A percentile compares a stretch with the other conserved stretches of the same genome.
phyloP scores from a whole-genome alignment of 352 stramenopile species.

The Aphanomyces stellatus region DNA sequence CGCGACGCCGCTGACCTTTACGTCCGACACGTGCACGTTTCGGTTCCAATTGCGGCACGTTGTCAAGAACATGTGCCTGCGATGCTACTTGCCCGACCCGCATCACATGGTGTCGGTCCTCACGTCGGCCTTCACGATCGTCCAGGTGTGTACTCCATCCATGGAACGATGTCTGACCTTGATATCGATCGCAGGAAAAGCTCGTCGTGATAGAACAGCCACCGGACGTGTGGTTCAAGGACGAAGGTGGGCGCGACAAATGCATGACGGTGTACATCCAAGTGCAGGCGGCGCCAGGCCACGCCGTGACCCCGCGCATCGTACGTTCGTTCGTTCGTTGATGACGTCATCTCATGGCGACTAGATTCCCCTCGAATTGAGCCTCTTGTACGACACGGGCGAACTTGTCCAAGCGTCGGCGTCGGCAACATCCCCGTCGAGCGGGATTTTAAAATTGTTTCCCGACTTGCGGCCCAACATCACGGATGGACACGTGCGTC shows the following conservation, averaged over 20 bases:
- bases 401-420: constrained; percentile 66
- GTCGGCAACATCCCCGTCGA: constrained; percentile 3
- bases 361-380: constrained; percentile 47
- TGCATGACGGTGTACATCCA: constrained; percentile 86
- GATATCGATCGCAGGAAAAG: constrained; percentile 42
- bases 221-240: constrained; percentile 93
- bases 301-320: constrained; percentile 55
- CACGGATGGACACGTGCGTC: constrained; percentile 60
- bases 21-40: constrained; percentile 1
- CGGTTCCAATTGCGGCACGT: constrained; percentile 3
- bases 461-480: constrained; percentile 84
- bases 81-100: background rate
- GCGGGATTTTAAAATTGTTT: constrained; percentile 86
- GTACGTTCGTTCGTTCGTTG: background rate
- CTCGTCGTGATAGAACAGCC: constrained; percentile 67
- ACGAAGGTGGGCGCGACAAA: constrained; percentile 93
- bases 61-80: constrained; percentile 4
- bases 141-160: background rate
- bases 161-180: too few species aligned
- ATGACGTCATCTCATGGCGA: background rate
- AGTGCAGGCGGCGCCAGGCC: constrained; percentile 61
- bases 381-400: constrained; percentile 78
- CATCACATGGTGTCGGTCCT: background rate
- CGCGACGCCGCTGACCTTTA: constrained; percentile 7
- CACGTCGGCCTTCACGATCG: constrained; percentile 11